These are phyloP conservation scores for Sugiyamaella neomexicana DNA, from an alignment of 1,139 yeast species.

Conservation along the genomic window DNA sequence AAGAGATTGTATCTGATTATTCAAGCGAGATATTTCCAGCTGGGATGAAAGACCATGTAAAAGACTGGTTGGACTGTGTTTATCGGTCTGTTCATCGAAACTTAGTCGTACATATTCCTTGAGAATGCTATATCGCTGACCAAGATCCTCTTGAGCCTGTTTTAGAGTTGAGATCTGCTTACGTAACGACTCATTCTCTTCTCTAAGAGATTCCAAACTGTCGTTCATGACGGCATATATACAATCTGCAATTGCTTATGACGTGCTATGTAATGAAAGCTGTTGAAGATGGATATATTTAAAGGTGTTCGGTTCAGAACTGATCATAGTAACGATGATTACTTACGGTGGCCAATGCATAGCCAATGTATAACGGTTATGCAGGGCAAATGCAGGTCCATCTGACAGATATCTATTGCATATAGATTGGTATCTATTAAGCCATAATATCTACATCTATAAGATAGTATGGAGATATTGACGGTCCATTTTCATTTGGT, in stretches of 20 bases:
- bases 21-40: slow-evolving; percentile 5
- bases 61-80: too few species aligned
- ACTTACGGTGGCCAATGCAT: background rate
- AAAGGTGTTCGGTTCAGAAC: background rate
- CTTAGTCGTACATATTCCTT: slow-evolving; percentile 10
- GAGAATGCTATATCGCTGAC: background rate
- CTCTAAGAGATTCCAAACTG: slow-evolving; percentile 1
- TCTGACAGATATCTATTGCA: background rate
- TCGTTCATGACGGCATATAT: slow-evolving; percentile 5
- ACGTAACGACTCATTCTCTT: slow-evolving; percentile 1
- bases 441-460: too few species aligned
- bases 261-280: too few species aligned
- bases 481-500: too few species aligned
- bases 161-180: background rate
- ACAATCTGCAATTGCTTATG: too few species aligned
- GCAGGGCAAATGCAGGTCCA: background rate
- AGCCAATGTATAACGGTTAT: background rate
- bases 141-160: background rate
- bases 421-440: too few species aligned
- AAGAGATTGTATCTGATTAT: slow-evolving; percentile 1
- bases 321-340: background rate
- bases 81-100: background rate
- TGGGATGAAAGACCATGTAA: background rate
- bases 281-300: background rate
- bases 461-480: too few species aligned